Evolutionary conservation across 768 basidiomycete genomes (phyloP).

Genomic region (Amanita jacksonii): DNA sequence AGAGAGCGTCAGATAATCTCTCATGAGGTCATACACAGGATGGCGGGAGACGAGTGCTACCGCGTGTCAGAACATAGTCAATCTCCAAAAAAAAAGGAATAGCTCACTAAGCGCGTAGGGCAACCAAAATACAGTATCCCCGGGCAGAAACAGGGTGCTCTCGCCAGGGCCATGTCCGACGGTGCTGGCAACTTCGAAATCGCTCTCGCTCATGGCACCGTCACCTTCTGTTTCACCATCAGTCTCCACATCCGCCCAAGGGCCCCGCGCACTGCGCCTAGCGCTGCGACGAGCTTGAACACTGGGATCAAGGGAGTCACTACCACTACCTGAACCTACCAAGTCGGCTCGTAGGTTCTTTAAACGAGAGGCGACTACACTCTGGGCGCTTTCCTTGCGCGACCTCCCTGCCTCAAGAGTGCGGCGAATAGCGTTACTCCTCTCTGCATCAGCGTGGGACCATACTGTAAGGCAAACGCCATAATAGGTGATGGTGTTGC

Average conservation of each 20-base stretch:
- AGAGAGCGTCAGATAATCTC: constrained; percentile 90
- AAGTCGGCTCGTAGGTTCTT: constrained; percentile 54
- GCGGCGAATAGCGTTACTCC: constrained; percentile 74
- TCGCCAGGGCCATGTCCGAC: constrained; percentile 77
- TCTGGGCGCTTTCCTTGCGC: constrained; percentile 75
- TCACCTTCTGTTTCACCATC: constrained; percentile 71
- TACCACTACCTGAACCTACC: constrained; percentile 32
- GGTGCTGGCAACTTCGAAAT: constrained; percentile 75
- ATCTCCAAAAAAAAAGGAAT: neutral
- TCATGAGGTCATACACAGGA: constrained; percentile 92
- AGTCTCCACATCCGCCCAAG: constrained; percentile 67
- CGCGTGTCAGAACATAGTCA: neutral
- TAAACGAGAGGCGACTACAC: constrained; percentile 55
- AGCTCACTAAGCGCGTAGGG: constrained; percentile 83
- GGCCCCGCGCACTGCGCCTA: constrained; percentile 52
- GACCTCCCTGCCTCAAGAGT: constrained; percentile 72
- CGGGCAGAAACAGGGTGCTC: constrained; percentile 81
- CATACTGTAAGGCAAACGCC: constrained; percentile 92
- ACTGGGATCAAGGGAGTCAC: constrained; percentile 33
- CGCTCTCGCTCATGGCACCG: constrained; percentile 76
- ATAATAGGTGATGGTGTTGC: constrained; percentile 64
- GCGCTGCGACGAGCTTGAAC: constrained; percentile 47
- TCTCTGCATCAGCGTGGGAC: constrained; percentile 89
- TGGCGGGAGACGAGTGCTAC: constrained; percentile 84
- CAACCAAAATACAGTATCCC: constrained; percentile 90